phyloP scores from a whole-genome alignment of 257 asterid genomes.

The Osmanthus fragrans region DNA sequence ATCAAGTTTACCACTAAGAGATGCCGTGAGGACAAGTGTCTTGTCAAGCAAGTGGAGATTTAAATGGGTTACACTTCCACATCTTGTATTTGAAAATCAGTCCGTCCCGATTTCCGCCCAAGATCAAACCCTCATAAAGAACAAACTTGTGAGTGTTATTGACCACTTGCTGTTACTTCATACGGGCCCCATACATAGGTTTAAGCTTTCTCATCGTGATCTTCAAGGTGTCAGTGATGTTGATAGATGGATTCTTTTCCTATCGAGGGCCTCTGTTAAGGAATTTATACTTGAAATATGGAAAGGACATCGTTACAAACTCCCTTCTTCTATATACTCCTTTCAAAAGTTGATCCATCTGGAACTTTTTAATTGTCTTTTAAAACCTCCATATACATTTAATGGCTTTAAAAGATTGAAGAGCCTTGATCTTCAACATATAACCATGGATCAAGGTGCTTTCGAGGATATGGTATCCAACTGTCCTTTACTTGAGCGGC shows the following conservation, averaged over 20 bases:
- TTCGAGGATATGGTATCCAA: slow-evolving; percentile 71
- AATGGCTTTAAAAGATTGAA: slow-evolving; percentile 74
- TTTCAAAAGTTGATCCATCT: slow-evolving; percentile 78
- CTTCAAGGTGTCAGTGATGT: slow-evolving; percentile 90
- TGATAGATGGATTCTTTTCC: slow-evolving; percentile 89
- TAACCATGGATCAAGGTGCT: slow-evolving; percentile 87
- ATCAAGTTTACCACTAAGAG: slow-evolving; percentile 77
- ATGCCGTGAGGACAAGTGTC: slow-evolving; percentile 83
- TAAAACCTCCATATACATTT: slow-evolving; percentile 67
- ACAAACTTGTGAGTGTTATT: slow-evolving; percentile 74
- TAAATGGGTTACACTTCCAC: slow-evolving; percentile 86
- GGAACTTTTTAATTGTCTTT: slow-evolving; percentile 88
- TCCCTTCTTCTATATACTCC: slow-evolving; percentile 70
- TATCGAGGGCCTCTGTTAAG: slow-evolving; percentile 72
- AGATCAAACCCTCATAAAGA: slow-evolving; percentile 66
- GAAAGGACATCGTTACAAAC: slow-evolving; percentile 95
- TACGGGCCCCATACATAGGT: slow-evolving; percentile 71
- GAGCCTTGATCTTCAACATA: slow-evolving; percentile 96
- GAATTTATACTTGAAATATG: slow-evolving; percentile 92
- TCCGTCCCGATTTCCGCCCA: slow-evolving; percentile 72
- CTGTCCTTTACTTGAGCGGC: slow-evolving; percentile 84
- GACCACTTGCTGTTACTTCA: slow-evolving; percentile 92
- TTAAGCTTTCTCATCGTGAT: slow-evolving; percentile 93
- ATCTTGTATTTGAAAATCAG: slow-evolving; percentile 82
- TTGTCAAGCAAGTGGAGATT: slow-evolving; percentile 89